phyloP scores from a whole-genome alignment of 73 alveolate genomes.

The Stentor coeruleus region DNA sequence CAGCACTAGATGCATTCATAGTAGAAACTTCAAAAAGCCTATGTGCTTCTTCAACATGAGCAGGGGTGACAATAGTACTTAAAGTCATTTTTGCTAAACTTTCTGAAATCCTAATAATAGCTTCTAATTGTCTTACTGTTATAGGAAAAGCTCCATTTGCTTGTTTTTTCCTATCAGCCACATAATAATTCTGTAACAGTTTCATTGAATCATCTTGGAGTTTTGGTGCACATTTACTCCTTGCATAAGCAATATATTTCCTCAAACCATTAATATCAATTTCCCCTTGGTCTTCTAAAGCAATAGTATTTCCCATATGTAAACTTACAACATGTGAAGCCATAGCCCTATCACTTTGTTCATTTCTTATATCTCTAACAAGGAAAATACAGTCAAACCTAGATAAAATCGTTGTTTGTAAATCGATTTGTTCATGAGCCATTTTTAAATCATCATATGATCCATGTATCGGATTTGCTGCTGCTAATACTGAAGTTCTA shows the following conservation, averaged over 20 bases:
- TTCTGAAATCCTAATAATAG: conserved; percentile 99
- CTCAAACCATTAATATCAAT: conserved; percentile 75
- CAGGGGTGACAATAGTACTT: conserved; percentile 75
- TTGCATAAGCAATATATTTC: conserved; percentile 93
- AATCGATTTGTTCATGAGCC: conserved; percentile 97
- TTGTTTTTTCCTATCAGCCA: conserved; percentile 86
- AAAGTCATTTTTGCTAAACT: conserved; percentile 98
- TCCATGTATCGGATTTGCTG: conserved; percentile 99
- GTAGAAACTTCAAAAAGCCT: conserved; percentile 97
- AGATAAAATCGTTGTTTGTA: conserved; percentile 98
- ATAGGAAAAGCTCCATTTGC: conserved; percentile 89
- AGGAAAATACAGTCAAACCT: conserved; percentile 99
- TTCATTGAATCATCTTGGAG: conserved; percentile 92
- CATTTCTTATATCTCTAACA: conserved; percentile 96
- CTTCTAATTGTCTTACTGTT: conserved; percentile 99
- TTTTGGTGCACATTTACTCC: conserved; percentile 78
- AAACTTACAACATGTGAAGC: conserved; percentile 96
- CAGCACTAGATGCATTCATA: conserved; percentile 87
- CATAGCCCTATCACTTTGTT: conserved; percentile 86
- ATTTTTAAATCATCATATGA: conserved; percentile 95
- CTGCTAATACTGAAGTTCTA: conserved; percentile 98
- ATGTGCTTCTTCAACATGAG: conserved; percentile 99
- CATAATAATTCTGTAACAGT: conserved; percentile 83
- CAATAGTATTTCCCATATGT: conserved; percentile 55
- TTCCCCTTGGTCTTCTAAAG: conserved; percentile 35